Conservation (phyloP, 2,329 filamentous ascomycete genomes). For the Arthrobotrys megalospora region DNA sequence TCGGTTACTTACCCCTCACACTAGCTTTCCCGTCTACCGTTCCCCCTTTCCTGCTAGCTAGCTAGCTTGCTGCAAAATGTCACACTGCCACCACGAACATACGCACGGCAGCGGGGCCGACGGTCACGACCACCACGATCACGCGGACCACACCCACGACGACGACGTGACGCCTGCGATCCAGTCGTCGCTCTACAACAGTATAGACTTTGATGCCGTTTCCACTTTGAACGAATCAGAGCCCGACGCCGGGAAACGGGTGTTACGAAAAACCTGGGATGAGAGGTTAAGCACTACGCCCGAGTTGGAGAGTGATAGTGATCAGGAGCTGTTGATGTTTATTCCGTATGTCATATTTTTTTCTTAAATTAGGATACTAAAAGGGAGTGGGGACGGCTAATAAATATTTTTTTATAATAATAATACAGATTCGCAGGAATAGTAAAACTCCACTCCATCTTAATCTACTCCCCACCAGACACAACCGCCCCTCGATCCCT, state of each 20-base stretch:
- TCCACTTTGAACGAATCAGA: slow-evolving; percentile 85
- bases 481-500: slow-evolving; percentile 83
- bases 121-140: slow-evolving; percentile 71
- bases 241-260: slow-evolving; percentile 77
- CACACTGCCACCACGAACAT: slow-evolving; percentile 58
- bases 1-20: background rate
- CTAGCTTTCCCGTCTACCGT: slow-evolving; percentile 14
- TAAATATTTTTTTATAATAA: background rate
- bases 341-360: slow-evolving; percentile 78
- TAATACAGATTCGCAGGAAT: slow-evolving; percentile 85
- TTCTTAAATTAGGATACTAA: background rate
- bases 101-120: slow-evolving; percentile 66
- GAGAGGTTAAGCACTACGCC: slow-evolving; percentile 80
- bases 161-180: slow-evolving; percentile 93
- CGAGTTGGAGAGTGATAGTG: slow-evolving; percentile 86
- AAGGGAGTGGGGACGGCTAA: background rate
- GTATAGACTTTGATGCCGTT: slow-evolving; percentile 90
- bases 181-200: slow-evolving; percentile 89
- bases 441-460: slow-evolving; percentile 89
- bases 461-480: slow-evolving; percentile 83
- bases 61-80: slow-evolving; percentile 26
- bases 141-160: slow-evolving; percentile 83
- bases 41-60: background rate
- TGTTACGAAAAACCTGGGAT: slow-evolving; percentile 92
- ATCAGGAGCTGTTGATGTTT: slow-evolving; percentile 93